Evolutionary conservation across 169 alveolate genomes (phyloP).

Genomic region (Besnoitia besnoiti): DNA sequence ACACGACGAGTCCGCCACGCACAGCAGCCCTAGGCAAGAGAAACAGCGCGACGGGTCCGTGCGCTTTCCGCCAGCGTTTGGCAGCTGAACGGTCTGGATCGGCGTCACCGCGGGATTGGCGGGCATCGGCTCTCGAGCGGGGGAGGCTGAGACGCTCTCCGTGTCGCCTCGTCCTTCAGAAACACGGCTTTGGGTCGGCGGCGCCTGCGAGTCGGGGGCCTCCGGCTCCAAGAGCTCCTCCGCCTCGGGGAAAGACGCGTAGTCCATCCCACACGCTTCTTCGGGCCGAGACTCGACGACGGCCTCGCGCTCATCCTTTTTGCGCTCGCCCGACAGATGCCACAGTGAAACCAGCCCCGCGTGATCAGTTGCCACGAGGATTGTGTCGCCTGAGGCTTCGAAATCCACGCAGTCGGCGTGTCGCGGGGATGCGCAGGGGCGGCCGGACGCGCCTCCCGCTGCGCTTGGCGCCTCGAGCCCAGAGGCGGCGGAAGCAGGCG

Average conservation of each 20-base stretch:
- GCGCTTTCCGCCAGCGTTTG: not conserved
- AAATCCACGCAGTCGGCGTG: not conserved
- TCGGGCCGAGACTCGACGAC: not conserved
- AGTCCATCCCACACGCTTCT: no score
- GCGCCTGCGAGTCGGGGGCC: no score
- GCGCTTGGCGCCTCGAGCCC: no score
- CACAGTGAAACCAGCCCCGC: not conserved
- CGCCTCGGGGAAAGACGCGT: no score
- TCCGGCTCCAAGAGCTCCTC: no score
- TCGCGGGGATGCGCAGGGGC: not conserved
- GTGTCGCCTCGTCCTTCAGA: not conserved
- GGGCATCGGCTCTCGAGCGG: no score
- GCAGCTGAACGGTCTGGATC: not conserved
- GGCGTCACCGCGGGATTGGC: not conserved
- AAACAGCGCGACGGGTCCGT: constrained; percentile 12
- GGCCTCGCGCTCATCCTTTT: not conserved
- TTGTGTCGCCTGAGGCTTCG: not conserved
- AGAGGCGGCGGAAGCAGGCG: no score
- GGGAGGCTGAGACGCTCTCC: not conserved
- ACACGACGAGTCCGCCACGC: not conserved
- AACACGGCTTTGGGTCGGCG: no score
- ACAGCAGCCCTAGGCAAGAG: not conserved
- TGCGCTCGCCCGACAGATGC: not conserved
- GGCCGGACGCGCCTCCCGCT: no score
- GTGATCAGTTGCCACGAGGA: not conserved